Evolutionary conservation across 148 eudicot species (phyloP).

Genomic region (Fagopyrum homotropicum): DNA sequence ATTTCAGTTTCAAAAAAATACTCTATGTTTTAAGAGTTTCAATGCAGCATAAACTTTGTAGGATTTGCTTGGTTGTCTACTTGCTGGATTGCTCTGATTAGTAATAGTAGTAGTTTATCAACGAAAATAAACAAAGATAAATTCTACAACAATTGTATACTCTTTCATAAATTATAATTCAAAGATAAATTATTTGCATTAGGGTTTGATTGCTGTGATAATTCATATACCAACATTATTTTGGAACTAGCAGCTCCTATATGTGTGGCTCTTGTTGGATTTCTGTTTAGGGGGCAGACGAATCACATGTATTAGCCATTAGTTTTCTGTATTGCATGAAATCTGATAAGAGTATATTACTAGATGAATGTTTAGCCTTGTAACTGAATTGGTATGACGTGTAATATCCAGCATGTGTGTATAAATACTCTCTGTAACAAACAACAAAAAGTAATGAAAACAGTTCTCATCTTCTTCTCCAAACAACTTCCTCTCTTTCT

Average conservation of each 20-base stretch:
- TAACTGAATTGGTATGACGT: too few species aligned
- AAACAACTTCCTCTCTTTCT: too few species aligned
- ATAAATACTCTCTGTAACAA: too few species aligned
- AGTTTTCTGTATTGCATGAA: not conserved
- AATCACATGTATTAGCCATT: not conserved
- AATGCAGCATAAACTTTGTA: constrained; percentile 5
- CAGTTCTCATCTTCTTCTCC: too few species aligned
- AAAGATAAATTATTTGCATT: not conserved
- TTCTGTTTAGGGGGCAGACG: not conserved
- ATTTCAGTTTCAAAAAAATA: not conserved
- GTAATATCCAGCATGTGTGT: too few species aligned
- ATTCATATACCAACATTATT: not conserved
- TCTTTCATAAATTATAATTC: not conserved
- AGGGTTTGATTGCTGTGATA: not conserved
- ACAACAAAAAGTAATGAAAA: too few species aligned
- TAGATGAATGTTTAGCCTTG: too few species aligned
- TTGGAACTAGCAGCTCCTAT: too few species aligned
- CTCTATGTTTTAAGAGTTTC: not conserved
- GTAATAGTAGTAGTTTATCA: not conserved
- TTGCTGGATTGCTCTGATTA: not conserved
- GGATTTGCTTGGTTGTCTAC: not conserved
- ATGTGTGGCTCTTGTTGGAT: not conserved
- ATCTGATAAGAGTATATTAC: too few species aligned
- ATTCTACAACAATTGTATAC: not conserved
- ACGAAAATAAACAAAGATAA: not conserved